phyloP scores from a whole-genome alignment of 2,329 filamentous ascomycete species.

The Sporothrix humicola region DNA sequence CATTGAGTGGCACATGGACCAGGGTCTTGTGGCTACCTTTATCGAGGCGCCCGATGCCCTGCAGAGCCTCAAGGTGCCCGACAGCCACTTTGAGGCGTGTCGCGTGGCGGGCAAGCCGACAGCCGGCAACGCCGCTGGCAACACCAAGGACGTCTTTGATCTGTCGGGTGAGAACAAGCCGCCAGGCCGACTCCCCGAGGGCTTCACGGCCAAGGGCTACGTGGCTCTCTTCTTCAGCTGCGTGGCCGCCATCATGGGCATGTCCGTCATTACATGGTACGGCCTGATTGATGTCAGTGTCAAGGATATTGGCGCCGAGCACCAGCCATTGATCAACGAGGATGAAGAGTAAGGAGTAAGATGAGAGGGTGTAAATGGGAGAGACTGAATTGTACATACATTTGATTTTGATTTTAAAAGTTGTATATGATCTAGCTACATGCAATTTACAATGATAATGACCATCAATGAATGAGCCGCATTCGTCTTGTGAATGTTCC shows the following conservation, averaged over 20 bases:
- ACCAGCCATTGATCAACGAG: slow-evolving; percentile 1
- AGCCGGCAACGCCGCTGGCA: slow-evolving; percentile 42
- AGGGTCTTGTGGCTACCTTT: slow-evolving; percentile 53
- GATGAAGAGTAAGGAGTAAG: neutral
- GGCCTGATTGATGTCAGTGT: slow-evolving; percentile 18
- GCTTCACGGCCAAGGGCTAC: slow-evolving; percentile 70
- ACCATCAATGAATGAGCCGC: neutral
- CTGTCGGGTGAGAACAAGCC: slow-evolving; percentile 40
- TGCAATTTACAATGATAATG: neutral
- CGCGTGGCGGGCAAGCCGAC: slow-evolving; percentile 38
- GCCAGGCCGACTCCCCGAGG: slow-evolving; percentile 32
- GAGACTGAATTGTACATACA: neutral
- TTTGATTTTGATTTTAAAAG: neutral
- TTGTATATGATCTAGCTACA: neutral
- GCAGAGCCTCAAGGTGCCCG: slow-evolving; percentile 62
- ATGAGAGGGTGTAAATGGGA: neutral
- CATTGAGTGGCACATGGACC: slow-evolving; percentile 61
- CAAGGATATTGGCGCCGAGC: slow-evolving; percentile 1
- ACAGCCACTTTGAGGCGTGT: slow-evolving; percentile 63
- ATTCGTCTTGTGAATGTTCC: too few relatives aligned
- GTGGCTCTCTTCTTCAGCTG: slow-evolving; percentile 76
- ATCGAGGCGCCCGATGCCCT: slow-evolving; percentile 53
- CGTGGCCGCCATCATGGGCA: slow-evolving; percentile 69
- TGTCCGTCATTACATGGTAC: slow-evolving; percentile 59
- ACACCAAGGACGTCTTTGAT: slow-evolving; percentile 39